Conservation (phyloP, 129 eudicot genomes). For the Apium graveolens region DNA sequence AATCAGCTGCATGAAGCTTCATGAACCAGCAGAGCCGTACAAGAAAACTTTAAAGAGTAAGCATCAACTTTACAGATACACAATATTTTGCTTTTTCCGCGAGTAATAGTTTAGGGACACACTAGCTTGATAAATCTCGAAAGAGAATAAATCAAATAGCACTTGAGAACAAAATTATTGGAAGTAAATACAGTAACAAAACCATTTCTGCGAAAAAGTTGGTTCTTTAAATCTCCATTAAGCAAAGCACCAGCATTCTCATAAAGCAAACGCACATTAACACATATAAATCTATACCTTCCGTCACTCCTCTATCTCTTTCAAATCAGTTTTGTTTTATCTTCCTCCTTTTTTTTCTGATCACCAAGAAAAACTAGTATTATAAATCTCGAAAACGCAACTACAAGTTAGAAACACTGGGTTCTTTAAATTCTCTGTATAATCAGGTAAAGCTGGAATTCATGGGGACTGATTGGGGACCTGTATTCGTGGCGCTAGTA, state of each 20-base stretch:
- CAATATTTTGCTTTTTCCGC: constrained; percentile 2
- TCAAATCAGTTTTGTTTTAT: constrained; percentile 21
- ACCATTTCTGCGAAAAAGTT: constrained; percentile 1
- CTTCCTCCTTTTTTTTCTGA: constrained; percentile 15
- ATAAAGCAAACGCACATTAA: neutral
- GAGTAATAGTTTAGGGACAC: neutral
- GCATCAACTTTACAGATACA: constrained; percentile 5
- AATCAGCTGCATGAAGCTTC: neutral
- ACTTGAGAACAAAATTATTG: constrained; percentile 2
- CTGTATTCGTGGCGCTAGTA: constrained; percentile 38
- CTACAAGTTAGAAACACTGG: neutral
- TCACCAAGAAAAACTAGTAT: neutral
- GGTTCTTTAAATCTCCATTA: constrained; percentile 7
- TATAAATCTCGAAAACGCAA: neutral
- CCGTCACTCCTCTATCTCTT: constrained; percentile 14
- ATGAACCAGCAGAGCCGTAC: neutral
- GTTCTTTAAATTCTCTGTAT: neutral
- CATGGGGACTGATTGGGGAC: constrained; percentile 46
- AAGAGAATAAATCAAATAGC: neutral
- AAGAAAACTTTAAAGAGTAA: constrained; percentile 4
- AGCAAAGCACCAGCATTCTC: constrained; percentile 22
- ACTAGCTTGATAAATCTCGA: constrained; percentile 1
- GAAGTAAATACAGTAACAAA: neutral
- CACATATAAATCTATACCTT: constrained; percentile 13
- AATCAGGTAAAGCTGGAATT: neutral